A percentile compares a stretch with the other conserved stretches of the same genome.
These are phyloP conservation scores for Coemansia aciculifera DNA, from an alignment of 192 early-diverging fungal species.

Conservation along the genomic window DNA sequence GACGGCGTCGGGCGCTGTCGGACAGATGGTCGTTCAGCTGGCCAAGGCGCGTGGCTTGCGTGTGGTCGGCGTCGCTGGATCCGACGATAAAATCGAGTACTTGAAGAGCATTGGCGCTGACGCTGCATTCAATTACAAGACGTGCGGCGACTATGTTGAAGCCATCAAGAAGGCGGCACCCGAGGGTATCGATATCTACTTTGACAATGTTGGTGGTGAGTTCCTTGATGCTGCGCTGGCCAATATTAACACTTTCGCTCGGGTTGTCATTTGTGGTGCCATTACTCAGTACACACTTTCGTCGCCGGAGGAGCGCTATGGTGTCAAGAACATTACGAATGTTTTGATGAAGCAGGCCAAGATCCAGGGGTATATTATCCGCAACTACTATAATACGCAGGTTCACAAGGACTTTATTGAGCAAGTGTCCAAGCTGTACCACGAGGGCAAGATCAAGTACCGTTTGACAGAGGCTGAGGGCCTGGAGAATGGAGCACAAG, in stretches of 20 bases:
- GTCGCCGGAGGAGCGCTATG: constrained; percentile 49
- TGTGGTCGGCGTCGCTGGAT: constrained; percentile 84
- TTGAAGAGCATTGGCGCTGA: constrained; percentile 75
- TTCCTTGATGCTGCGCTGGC: constrained; percentile 74
- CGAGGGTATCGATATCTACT: constrained; percentile 88
- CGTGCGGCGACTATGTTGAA: constrained; percentile 38
- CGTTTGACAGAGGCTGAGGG: constrained; percentile 61
- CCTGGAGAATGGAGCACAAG: constrained; percentile 65
- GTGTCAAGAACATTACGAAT: constrained; percentile 60
- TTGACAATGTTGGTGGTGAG: constrained; percentile 83
- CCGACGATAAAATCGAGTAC: constrained; percentile 80
- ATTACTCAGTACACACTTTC: constrained; percentile 72
- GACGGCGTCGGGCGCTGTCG: constrained; percentile 79
- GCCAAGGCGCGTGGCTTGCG: constrained; percentile 70
- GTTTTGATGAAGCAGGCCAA: constrained; percentile 60
- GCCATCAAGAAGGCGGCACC: constrained; percentile 67
- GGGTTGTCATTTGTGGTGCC: constrained; percentile 72
- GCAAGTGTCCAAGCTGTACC: constrained; percentile 59
- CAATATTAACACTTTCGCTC: constrained; percentile 62
- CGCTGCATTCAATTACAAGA: constrained; percentile 94
- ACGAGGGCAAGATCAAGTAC: constrained; percentile 66
- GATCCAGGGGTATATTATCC: constrained; percentile 70
- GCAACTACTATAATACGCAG: constrained; percentile 50
- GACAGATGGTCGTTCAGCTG: constrained; percentile 77
- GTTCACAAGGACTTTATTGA: constrained; percentile 58